Percentiles rank a stretch among this genome's conserved stretches.
Conservation (phyloP, 176 grass and related monocot genomes). For the Triticum turgidum region DNA sequence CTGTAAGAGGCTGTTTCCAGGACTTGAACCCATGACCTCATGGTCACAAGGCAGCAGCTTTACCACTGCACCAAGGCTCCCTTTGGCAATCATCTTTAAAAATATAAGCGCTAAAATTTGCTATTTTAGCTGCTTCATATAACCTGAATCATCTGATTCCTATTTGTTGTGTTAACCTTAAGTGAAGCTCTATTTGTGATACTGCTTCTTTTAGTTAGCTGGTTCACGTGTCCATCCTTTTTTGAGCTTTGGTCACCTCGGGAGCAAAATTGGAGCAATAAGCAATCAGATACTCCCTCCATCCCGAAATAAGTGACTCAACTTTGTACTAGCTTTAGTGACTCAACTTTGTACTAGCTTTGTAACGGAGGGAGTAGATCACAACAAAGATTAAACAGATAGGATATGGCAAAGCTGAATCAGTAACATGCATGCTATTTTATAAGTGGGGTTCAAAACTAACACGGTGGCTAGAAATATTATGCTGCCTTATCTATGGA, state of each 20-base stretch:
- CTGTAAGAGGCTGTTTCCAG: too few relatives aligned
- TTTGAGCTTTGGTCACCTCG: neutral
- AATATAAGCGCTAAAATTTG: neutral
- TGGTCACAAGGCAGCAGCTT: too few relatives aligned
- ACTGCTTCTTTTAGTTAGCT: slow-evolving; percentile 4
- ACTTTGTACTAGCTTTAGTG: too few relatives aligned
- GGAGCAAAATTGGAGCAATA: neutral
- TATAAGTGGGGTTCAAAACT: neutral
- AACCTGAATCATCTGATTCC: neutral
- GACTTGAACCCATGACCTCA: too few relatives aligned
- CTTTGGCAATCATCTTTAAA: slow-evolving; percentile 5
- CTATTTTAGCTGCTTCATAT: neutral
- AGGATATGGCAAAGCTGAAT: neutral
- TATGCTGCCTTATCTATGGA: neutral
- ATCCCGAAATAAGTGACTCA: too few relatives aligned
- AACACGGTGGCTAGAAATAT: neutral
- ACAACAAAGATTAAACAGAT: neutral
- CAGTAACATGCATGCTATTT: neutral
- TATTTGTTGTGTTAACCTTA: neutral
- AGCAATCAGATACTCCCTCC: neutral
- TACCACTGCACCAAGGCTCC: neutral
- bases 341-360: too few relatives aligned
- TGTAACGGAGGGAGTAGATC: neutral
- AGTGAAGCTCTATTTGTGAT: neutral
- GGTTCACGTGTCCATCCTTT: neutral